A percentile compares a stretch with the other conserved stretches of the same genome.
These are phyloP conservation scores for Myxozyma geophila DNA, from an alignment of 805 yeast genomes.

Conservation along the genomic window DNA sequence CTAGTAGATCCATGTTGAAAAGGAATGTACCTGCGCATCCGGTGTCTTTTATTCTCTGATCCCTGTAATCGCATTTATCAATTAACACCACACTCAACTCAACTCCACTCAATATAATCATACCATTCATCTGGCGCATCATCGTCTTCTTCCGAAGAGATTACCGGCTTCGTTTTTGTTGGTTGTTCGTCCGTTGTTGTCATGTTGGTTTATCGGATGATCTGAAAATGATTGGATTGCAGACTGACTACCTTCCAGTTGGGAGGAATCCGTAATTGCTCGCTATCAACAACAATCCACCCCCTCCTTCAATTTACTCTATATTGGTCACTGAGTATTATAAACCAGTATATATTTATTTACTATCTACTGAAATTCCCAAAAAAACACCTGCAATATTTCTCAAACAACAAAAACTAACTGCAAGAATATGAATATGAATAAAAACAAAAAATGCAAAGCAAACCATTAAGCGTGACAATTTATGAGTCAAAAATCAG, in stretches of 20 bases:
- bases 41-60: constrained; percentile 68
- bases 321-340: too few species aligned
- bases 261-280: too few species aligned
- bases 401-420: too few species aligned
- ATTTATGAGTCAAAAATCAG: not conserved
- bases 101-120: constrained; percentile 24
- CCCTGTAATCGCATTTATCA: constrained; percentile 51
- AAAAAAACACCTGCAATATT: too few species aligned
- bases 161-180: not conserved
- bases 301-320: too few species aligned
- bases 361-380: too few species aligned
- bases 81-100: not conserved
- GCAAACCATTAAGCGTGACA: too few species aligned
- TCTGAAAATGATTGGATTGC: too few species aligned
- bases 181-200: constrained; percentile 3
- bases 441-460: too few species aligned
- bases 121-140: constrained; percentile 75
- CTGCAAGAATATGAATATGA: too few species aligned
- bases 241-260: not conserved
- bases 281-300: too few species aligned
- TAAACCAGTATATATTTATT: too few species aligned
- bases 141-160: constrained; percentile 39
- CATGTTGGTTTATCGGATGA: not conserved
- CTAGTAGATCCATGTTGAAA: not conserved
- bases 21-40: constrained; percentile 63